A percentile compares a stretch with the other conserved stretches of the same genome.
phyloP scores from a whole-genome alignment of 352 stramenopile genomes.

The Phytophthora brassicae region DNA sequence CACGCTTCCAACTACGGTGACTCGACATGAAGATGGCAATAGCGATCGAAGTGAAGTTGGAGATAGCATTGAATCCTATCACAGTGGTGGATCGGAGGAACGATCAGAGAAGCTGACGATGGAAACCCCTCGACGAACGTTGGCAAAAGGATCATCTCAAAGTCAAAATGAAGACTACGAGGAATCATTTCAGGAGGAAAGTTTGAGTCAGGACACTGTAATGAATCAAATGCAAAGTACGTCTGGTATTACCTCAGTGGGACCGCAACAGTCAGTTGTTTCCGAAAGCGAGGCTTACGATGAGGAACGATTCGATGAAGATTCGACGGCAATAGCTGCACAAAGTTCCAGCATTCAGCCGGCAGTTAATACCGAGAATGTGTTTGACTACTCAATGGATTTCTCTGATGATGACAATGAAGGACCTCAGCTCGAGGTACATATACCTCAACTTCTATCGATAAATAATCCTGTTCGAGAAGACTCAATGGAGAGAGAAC shows the following conservation, averaged over 20 bases:
- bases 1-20: neutral
- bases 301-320: constrained; percentile 62
- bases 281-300: constrained; percentile 54
- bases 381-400: constrained; percentile 76
- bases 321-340: constrained; percentile 3
- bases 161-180: constrained; percentile 13
- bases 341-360: neutral
- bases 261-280: constrained; percentile 4
- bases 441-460: neutral
- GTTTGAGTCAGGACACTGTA: constrained; percentile 31
- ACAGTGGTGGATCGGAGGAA: constrained; percentile 8
- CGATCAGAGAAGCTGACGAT: neutral
- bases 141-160: neutral
- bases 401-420: constrained; percentile 54
- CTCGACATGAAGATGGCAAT: constrained; percentile 1
- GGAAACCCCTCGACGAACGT: neutral
- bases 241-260: neutral
- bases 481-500: neutral
- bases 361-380: constrained; percentile 25
- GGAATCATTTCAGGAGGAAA: constrained; percentile 31
- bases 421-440: neutral
- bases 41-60: constrained; percentile 6
- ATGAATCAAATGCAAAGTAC: neutral
- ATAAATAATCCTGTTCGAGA: neutral
- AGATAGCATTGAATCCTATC: constrained; percentile 22